Evolutionary conservation across 75 land plant genomes (phyloP).

Genomic region (Isoetes taiwanensis): DNA sequence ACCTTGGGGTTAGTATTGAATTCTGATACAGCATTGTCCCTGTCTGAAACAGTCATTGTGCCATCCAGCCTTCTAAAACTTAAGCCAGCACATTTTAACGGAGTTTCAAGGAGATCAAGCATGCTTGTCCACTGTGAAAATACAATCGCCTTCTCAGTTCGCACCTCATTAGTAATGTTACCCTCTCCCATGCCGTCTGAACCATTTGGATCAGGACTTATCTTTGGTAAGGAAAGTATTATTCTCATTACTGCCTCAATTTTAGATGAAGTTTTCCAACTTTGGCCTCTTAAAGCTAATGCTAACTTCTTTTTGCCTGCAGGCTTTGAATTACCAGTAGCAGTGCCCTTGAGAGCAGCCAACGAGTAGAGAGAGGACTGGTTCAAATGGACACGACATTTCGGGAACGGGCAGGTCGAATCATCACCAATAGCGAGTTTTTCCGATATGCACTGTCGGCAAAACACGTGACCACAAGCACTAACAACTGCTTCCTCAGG

Average conservation of each 20-base stretch:
- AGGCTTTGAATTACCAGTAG: conserved; percentile 9
- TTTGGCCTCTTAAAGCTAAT: background rate
- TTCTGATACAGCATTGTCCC: conserved; percentile 88
- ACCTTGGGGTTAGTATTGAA: conserved; percentile 82
- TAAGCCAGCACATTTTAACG: conserved; percentile 35
- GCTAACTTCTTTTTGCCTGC: background rate
- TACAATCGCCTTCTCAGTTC: conserved; percentile 70
- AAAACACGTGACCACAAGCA: conserved; percentile 83
- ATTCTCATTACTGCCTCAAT: conserved; percentile 58
- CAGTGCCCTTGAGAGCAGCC: conserved; percentile 36
- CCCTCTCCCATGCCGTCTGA: background rate
- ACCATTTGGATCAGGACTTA: background rate
- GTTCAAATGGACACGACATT: conserved; percentile 47
- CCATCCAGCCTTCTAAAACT: conserved; percentile 85
- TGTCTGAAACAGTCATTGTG: conserved; percentile 58
- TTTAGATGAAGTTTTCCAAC: conserved; percentile 52
- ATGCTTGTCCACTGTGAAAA: conserved; percentile 99
- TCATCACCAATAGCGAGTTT: conserved; percentile 53
- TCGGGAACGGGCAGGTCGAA: conserved; percentile 45
- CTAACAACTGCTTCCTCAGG: conserved; percentile 92
- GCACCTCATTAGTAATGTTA: conserved; percentile 9
- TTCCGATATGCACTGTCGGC: conserved; percentile 80
- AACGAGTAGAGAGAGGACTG: conserved; percentile 44
- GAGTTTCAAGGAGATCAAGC: conserved; percentile 76
- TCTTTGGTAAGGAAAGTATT: conserved; percentile 28